Conservation (phyloP, 768 basidiomycete species). For the Podaxis mareebaensis region DNA sequence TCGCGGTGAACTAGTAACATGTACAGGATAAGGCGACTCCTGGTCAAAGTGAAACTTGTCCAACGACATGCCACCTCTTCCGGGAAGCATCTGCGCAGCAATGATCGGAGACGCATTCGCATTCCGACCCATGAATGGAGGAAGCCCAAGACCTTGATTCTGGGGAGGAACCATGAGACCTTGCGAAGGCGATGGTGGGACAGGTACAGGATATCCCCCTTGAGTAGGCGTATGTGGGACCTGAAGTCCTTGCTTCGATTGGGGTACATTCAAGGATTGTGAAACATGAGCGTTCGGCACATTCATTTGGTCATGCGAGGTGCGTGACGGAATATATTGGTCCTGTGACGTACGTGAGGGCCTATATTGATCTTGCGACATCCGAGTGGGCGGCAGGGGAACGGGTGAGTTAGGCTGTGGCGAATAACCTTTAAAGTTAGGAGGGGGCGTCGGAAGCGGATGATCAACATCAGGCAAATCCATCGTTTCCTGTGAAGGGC, state of each 20-base stretch:
- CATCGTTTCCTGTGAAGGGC: conserved; percentile 37
- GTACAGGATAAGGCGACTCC: conserved; percentile 66
- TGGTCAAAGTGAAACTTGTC: conserved; percentile 70
- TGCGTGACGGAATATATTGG: conserved; percentile 10
- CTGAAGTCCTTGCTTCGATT: conserved; percentile 14
- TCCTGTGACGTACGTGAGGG: conserved; percentile 27
- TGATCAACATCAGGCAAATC: conserved; percentile 35
- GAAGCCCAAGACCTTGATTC: conserved; percentile 5
- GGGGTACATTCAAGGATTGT: conserved; percentile 6
- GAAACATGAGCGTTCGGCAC: neutral
- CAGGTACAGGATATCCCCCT: conserved; percentile 13
- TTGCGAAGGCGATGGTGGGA: conserved; percentile 8
- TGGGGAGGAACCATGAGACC: conserved; percentile 7
- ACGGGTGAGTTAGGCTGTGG: conserved; percentile 20
- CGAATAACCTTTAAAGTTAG: conserved; percentile 28
- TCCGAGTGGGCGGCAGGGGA: conserved; percentile 6
- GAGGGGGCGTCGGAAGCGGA: conserved; percentile 26
- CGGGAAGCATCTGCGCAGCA: conserved; percentile 40
- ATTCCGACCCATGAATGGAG: conserved; percentile 13
- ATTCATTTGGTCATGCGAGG: conserved; percentile 5
- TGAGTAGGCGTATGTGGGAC: conserved; percentile 1
- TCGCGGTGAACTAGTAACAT: conserved; percentile 34
- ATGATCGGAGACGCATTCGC: conserved; percentile 36
- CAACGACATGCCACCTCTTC: conserved; percentile 30
- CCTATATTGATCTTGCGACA: conserved; percentile 12